Conservation (phyloP, 2,329 filamentous ascomycete genomes). For the Neonectria faginata region DNA sequence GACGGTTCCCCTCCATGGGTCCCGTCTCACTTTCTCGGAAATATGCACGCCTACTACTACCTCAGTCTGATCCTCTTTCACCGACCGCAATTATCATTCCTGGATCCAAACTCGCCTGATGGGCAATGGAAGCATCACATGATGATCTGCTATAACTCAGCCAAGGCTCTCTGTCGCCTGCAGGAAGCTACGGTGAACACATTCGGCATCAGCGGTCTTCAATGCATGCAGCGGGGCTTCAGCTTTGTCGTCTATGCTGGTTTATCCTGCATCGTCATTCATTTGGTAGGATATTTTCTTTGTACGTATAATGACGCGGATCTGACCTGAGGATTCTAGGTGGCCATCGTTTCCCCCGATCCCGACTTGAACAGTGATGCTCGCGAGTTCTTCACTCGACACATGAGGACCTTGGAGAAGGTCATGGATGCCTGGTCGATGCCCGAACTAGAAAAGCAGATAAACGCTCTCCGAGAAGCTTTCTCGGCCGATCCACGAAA, state of each 20-base stretch:
- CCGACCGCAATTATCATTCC: slow-evolving; percentile 83
- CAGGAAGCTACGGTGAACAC: slow-evolving; percentile 84
- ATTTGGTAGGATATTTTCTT: slow-evolving; percentile 75
- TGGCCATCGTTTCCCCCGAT: slow-evolving; percentile 93
- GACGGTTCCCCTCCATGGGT: slow-evolving; percentile 88
- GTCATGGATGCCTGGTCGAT: slow-evolving; percentile 87
- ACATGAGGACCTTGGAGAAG: slow-evolving; percentile 92
- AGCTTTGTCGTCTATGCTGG: slow-evolving; percentile 96
- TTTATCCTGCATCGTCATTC: slow-evolving; percentile 90
- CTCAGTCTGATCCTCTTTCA: slow-evolving; percentile 88
- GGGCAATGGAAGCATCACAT: slow-evolving; percentile 90
- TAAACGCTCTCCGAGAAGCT: slow-evolving; percentile 87
- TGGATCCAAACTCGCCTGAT: slow-evolving; percentile 77
- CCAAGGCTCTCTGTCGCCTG: slow-evolving; percentile 85
- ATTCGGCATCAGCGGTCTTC: slow-evolving; percentile 82
- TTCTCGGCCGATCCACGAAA: slow-evolving; percentile 89
- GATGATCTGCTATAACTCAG: slow-evolving; percentile 84
- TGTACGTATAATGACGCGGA: background rate
- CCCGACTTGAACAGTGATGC: slow-evolving; percentile 87
- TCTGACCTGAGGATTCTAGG: slow-evolving; percentile 61
- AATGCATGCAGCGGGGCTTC: slow-evolving; percentile 93
- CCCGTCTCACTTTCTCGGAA: slow-evolving; percentile 87
- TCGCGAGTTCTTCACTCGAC: slow-evolving; percentile 87
- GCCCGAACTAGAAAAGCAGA: slow-evolving; percentile 89
- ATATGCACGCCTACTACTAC: slow-evolving; percentile 90